Base-by-base conservation (phyloP, 768 basidiomycete genomes). In the Boletales sp. region DNA sequence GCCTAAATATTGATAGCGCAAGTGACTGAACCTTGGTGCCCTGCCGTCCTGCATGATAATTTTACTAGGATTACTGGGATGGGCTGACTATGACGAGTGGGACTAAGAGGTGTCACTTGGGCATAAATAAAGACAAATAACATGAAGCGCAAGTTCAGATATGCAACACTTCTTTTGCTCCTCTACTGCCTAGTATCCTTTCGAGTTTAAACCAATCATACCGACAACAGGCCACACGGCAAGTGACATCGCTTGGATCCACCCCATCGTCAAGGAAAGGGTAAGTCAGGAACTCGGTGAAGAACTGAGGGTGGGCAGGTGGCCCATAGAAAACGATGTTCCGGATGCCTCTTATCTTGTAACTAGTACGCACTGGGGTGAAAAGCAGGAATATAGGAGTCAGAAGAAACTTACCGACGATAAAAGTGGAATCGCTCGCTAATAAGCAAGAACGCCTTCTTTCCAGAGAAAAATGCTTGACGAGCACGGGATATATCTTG, bases 401-500 rank as follows among this genome's bases (percentile, higher is more conserved):
- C 18, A 11, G 25, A 43, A 35, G 10, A 40, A 21, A 65, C 74
- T 39, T 39, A 85, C 87, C 93, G 76, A 55, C 90, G 82, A 77
- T 92, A 97, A 68, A 98, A 99, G 69, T 99, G 94, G 76, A 97
- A 98, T n/a, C 96, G 83, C 65, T 99, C 96, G 59, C 90, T 95
- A 62, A 97, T 75, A 54, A 98, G 76, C 30, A 99, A 68, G 75
- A 98, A 91, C 0, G 87, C 75, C 57, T 86, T 91, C 58, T 86
- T 84, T 37, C 90, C 90, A 18, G 76, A 77, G 79, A 95, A 97
- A 74, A 99, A 98, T 0, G 87, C 82, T 58, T 94, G 90, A 39
- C 96, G 80, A 0, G 94, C 95, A 3, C 94, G 85, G 5, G 90
- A 90, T 56, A 99, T 95, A 48, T 98, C 95, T 67, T 90, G 85